Evolutionary conservation across 495 filamentous ascomycete genomes (phyloP).

Genomic region (Neurospora hispaniola): DNA sequence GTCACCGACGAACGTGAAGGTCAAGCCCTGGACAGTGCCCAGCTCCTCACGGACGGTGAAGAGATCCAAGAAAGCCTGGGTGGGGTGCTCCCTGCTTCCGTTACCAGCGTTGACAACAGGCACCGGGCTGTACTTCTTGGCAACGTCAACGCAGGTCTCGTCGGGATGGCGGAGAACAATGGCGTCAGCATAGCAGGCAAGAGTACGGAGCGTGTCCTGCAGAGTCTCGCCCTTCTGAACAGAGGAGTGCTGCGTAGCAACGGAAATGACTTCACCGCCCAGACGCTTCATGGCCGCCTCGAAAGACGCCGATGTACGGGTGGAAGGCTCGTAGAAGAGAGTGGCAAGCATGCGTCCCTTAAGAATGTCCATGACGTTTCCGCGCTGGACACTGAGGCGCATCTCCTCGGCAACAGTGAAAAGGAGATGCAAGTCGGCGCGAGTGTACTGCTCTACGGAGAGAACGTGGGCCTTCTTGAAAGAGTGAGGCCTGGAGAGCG

Average conservation of each 20-base stretch:
- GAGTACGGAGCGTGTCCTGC: constrained; percentile 85
- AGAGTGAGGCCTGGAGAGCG: constrained; percentile 61
- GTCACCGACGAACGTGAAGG: constrained; percentile 92
- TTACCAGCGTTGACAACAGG: constrained; percentile 97
- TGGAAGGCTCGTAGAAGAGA: constrained; percentile 96
- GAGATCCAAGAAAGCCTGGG: constrained; percentile 95
- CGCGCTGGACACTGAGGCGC: constrained; percentile 80
- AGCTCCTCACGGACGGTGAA: constrained; percentile 98
- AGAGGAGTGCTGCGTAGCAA: constrained; percentile 70
- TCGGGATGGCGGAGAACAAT: constrained; percentile 88
- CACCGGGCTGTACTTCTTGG: constrained; percentile 74
- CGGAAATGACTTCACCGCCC: constrained; percentile 69
- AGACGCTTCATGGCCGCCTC: constrained; percentile 97
- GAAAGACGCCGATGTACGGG: constrained; percentile 90
- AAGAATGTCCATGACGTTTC: constrained; percentile 79
- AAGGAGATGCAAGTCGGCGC: constrained; percentile 77
- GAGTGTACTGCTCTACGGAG: constrained; percentile 79
- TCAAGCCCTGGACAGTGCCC: constrained; percentile 84
- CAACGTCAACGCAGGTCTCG: constrained; percentile 62
- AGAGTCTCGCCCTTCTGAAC: constrained; percentile 88
- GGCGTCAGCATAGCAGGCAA: constrained; percentile 89
- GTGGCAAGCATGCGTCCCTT: constrained; percentile 77
- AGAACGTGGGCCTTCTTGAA: constrained; percentile 83
- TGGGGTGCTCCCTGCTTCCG: constrained; percentile 88
- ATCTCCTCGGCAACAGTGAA: constrained; percentile 97